phyloP scores from a whole-genome alignment of 306 rosid species.

The Erythrophleum fordii region DNA sequence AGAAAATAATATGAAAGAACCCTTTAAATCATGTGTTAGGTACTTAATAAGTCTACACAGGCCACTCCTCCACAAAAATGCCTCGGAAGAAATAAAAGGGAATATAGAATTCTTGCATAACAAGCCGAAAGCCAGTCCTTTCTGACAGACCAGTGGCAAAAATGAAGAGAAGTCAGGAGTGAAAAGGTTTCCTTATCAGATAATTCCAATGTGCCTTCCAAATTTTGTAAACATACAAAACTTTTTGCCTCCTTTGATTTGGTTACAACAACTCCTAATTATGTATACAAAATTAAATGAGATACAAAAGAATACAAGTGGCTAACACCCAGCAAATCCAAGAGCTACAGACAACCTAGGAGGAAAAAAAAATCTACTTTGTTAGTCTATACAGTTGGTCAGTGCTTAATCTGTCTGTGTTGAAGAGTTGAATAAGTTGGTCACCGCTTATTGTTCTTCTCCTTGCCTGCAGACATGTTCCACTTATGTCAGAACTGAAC shows the following conservation, averaged over 20 bases:
- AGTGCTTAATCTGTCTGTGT: constrained; percentile 39
- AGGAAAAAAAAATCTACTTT: constrained; percentile 21
- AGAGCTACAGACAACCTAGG: constrained; percentile 25
- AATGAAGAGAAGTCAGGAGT: background rate
- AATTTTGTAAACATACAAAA: constrained; percentile 14
- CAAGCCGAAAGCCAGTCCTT: too few relatives aligned
- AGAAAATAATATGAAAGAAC: too few relatives aligned
- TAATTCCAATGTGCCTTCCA: constrained; percentile 18
- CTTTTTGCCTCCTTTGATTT: background rate
- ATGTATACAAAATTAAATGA: constrained; percentile 33
- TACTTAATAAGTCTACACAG: too few relatives aligned
- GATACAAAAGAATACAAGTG: constrained; percentile 37
- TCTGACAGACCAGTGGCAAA: too few relatives aligned
- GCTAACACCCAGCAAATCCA: constrained; percentile 27
- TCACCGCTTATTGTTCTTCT: constrained; percentile 70
- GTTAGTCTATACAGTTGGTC: constrained; percentile 54
- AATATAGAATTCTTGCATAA: too few relatives aligned
- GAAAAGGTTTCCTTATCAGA: constrained; percentile 6
- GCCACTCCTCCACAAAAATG: too few relatives aligned
- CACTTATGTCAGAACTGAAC: constrained; percentile 39
- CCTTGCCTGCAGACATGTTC: constrained; percentile 60
- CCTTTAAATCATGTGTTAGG: too few relatives aligned
- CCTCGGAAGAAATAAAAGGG: too few relatives aligned
- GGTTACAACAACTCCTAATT: constrained; percentile 25
- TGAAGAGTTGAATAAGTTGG: background rate